Base-by-base conservation (phyloP, 805 yeast genomes). In the Lachancea sp. region DNA sequence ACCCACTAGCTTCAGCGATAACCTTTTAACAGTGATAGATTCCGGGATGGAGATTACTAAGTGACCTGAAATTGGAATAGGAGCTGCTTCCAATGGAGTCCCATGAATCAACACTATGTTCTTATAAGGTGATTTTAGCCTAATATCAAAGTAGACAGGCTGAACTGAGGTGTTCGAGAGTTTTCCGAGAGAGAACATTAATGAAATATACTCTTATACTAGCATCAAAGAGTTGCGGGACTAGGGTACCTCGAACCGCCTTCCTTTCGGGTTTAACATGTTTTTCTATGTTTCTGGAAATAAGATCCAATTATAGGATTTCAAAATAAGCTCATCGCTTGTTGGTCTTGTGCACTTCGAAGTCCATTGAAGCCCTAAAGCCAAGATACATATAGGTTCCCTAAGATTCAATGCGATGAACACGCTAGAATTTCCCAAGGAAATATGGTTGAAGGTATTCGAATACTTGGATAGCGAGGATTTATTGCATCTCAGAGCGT, bases 41-140 rank as follows among this genome's bases (percentile, higher is more conserved):
- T 86, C 95, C 9, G 74, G 71, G 2, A 85, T 71, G 0, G 87
- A 72, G 30, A 90, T 63, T 0, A 82, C 83, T 15, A 90, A 72
- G 22, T 75, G 76, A 2, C 97, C 98, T 0, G 78, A 62, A 26
- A 92, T 61, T n/a, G 80, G 68, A 2, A 75, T 80, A 2, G 94
- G 78, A 0, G 85, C 74, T 0, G 95, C 86, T 41, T 83, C 92
- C 33, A 74, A 71, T 16, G 80, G 81, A 1, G 82, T 63, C 3
- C 96, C 97, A 43, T 83, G 75, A 23, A 92, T 65, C 1, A 90
- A 70, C 2, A 89, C 62, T 15, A 88, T 80, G 58, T 89, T 88
- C 35, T 65, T 61, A 43, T 65, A 64, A 0, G 66, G 59, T 1
- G 70, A 56, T 32, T 61, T 60, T 8, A 69, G 37, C 44, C 61